phyloP scores from a whole-genome alignment of 352 stramenopile genomes.

The Pythium sp. region DNA sequence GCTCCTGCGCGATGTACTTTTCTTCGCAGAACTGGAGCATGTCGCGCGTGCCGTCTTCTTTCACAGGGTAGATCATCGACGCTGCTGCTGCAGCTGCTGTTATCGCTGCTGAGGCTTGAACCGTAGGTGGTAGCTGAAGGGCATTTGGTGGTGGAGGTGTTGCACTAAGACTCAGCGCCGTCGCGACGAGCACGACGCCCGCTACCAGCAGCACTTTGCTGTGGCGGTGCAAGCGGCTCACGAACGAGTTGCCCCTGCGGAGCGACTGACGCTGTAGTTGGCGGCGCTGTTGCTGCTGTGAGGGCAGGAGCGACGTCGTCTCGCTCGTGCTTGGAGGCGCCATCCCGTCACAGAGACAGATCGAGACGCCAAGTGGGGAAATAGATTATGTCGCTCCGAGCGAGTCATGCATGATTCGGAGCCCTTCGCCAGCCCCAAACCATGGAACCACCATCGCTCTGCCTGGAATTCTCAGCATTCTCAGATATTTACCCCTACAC shows the following conservation, averaged over 20 bases:
- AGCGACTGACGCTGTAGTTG: not conserved
- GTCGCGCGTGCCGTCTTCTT: slow-evolving; percentile 34
- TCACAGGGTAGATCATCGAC: not conserved
- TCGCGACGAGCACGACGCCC: slow-evolving; percentile 2
- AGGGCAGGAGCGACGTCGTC: not conserved
- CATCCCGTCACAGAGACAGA: not conserved
- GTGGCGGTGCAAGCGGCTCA: not conserved
- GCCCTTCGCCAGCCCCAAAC: too few relatives aligned
- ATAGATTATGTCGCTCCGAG: too few relatives aligned
- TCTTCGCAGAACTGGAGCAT: slow-evolving; percentile 62
- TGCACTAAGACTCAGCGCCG: not conserved
- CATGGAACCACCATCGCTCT: not conserved
- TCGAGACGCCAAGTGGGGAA: too few relatives aligned
- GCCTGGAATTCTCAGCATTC: too few relatives aligned
- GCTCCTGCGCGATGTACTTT: slow-evolving; percentile 64
- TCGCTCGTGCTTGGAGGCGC: not conserved
- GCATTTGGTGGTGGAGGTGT: not conserved
- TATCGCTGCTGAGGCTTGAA: not conserved
- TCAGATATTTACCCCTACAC: too few relatives aligned
- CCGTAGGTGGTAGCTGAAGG: not conserved
- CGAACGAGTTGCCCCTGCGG: slow-evolving; percentile 2
- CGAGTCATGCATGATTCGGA: too few relatives aligned
- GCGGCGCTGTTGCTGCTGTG: not conserved
- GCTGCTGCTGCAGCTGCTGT: not conserved
- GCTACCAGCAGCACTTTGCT: slow-evolving; percentile 2